Percentiles rank a stretch among this genome's conserved stretches.
Conservation (phyloP, 352 stramenopile genomes). For the Phytophthora niederhauseri region DNA sequence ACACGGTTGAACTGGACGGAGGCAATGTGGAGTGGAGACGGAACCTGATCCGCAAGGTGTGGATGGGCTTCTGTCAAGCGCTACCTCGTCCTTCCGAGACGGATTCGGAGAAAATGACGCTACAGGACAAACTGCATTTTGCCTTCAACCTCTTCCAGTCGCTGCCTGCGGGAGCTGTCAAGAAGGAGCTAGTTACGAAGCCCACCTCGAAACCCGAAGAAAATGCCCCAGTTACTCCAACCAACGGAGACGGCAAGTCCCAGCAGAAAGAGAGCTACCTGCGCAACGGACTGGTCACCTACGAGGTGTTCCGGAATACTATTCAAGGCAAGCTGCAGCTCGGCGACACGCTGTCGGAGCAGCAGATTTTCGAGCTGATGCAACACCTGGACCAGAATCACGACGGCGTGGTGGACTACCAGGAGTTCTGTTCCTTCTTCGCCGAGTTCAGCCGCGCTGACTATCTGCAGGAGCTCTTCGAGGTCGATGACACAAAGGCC, state of each 20-base stretch:
- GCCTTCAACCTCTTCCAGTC: constrained; percentile 76
- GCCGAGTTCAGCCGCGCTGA: constrained; percentile 75
- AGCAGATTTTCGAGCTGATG: constrained; percentile 95
- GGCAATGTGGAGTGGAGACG: constrained; percentile 69
- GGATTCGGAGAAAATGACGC: constrained; percentile 54
- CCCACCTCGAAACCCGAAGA: constrained; percentile 14
- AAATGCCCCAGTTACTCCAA: not conserved
- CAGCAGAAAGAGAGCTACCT: constrained; percentile 49
- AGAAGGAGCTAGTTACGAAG: constrained; percentile 22
- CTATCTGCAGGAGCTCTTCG: constrained; percentile 79
- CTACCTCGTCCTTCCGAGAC: constrained; percentile 42
- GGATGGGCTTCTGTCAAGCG: constrained; percentile 69
- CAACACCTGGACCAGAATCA: constrained; percentile 91
- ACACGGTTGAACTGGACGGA: constrained; percentile 67
- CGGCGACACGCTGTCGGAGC: constrained; percentile 72
- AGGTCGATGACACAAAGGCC: constrained; percentile 72
- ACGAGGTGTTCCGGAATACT: constrained; percentile 79
- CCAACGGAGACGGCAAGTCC: constrained; percentile 18
- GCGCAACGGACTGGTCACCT: constrained; percentile 63
- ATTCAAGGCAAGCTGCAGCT: constrained; percentile 69
- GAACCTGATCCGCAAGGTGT: constrained; percentile 73
- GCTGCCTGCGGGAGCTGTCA: constrained; percentile 19
- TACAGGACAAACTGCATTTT: constrained; percentile 69
- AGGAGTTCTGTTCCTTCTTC: constrained; percentile 92
- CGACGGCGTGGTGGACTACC: constrained; percentile 89